phyloP scores from a whole-genome alignment of 1,284 basidiomycete species.

The Phlebopus sp. region DNA sequence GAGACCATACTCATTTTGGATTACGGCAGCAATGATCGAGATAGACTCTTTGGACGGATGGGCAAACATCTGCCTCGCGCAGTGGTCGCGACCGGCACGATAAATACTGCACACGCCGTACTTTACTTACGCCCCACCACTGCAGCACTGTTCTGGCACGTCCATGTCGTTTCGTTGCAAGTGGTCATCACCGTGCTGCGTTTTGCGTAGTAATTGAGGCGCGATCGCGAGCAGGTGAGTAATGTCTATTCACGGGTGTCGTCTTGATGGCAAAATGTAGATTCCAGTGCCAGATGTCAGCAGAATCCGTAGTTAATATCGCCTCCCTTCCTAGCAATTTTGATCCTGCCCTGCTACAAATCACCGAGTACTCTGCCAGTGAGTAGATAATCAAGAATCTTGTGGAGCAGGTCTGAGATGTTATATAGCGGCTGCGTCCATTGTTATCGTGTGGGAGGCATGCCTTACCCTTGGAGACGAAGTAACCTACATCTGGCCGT shows the following conservation, averaged over 20 bases:
- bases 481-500: conserved; percentile 1
- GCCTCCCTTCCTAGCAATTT: background rate
- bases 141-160: background rate
- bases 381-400: background rate
- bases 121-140: background rate
- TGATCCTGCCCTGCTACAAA: background rate
- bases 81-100: background rate
- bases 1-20: background rate
- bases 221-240: background rate
- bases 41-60: background rate
- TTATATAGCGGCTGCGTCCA: background rate
- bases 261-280: background rate
- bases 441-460: background rate
- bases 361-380: background rate
- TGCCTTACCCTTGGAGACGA: background rate
- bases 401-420: background rate
- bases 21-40: background rate
- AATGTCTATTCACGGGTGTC: background rate
- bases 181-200: background rate
- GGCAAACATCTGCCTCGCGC: background rate
- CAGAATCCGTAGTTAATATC: background rate
- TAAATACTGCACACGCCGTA: background rate
- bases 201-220: background rate
- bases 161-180: background rate
- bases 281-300: background rate